Evolutionary conservation across 2,329 filamentous ascomycete genomes (phyloP).

Genomic region (Pyrenophora seminiperda): DNA sequence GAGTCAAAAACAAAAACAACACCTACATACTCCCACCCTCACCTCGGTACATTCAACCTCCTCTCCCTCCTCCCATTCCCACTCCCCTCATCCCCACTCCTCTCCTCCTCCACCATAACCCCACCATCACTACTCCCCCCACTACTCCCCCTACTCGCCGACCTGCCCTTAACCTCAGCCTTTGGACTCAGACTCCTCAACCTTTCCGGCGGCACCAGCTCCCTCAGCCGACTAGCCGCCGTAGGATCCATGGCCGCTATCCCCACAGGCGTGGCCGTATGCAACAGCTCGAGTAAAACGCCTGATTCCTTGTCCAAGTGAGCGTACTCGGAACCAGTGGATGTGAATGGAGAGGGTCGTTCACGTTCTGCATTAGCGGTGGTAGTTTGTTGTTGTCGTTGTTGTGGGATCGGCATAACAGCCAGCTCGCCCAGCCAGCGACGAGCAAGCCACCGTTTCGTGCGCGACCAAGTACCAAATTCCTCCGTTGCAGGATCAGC

Average conservation of each 20-base stretch:
- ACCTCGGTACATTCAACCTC: too few species aligned
- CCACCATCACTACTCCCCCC: conserved; percentile 34
- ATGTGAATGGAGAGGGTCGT: too few species aligned
- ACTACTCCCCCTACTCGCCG: conserved; percentile 23
- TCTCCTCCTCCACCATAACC: conserved; percentile 51
- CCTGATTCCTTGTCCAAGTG: conserved; percentile 27
- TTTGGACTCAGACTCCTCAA: conserved; percentile 43
- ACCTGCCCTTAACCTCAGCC: conserved; percentile 1
- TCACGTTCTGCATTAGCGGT: too few species aligned
- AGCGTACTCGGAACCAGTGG: background rate
- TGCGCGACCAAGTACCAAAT: conserved; percentile 47
- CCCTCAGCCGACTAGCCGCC: conserved; percentile 36
- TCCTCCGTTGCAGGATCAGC: conserved; percentile 46
- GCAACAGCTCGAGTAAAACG: conserved; percentile 43
- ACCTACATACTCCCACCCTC: too few species aligned
- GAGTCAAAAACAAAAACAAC: too few species aligned
- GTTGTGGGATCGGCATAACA: conserved; percentile 24
- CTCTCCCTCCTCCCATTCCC: too few species aligned
- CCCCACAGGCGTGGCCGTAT: conserved; percentile 43
- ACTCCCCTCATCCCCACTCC: background rate
- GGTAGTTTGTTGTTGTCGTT: background rate
- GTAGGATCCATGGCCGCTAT: conserved; percentile 47
- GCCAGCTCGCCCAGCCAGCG: conserved; percentile 50
- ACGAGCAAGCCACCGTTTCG: conserved; percentile 48
- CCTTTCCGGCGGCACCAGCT: conserved; percentile 22